Conservation (phyloP, 371 early-diverging fungal genomes). For the Circinella minor region DNA sequence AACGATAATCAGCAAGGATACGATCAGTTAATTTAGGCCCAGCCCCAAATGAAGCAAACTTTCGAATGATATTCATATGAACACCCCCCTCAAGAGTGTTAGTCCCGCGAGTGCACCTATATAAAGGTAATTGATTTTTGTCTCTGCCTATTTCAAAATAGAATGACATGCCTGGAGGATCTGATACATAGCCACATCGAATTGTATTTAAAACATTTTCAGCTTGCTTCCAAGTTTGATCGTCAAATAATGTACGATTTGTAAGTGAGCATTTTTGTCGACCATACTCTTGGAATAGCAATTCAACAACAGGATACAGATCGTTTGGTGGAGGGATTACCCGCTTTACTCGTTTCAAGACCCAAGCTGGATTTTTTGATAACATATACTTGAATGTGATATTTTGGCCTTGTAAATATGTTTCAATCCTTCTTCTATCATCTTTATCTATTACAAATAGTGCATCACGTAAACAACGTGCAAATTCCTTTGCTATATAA, state of each 20-base stretch:
- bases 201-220: background rate
- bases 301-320: too few relatives aligned
- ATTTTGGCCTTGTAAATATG: too few relatives aligned
- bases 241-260: background rate
- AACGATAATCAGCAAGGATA: background rate
- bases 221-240: background rate
- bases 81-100: background rate
- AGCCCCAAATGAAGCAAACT: background rate
- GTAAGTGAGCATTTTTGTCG: background rate
- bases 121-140: background rate
- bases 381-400: too few relatives aligned
- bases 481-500: background rate
- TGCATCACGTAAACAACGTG: too few relatives aligned
- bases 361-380: too few relatives aligned
- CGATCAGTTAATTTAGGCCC: background rate
- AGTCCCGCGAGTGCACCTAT: background rate
- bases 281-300: too few relatives aligned
- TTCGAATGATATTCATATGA: background rate
- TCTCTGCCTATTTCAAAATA: background rate
- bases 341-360: too few relatives aligned
- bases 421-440: too few relatives aligned
- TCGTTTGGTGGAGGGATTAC: too few relatives aligned
- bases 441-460: too few relatives aligned
- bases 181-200: background rate
- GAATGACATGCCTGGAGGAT: background rate